Conservation (phyloP, 2,329 filamentous ascomycete species). For the Xylogone sp. region DNA sequence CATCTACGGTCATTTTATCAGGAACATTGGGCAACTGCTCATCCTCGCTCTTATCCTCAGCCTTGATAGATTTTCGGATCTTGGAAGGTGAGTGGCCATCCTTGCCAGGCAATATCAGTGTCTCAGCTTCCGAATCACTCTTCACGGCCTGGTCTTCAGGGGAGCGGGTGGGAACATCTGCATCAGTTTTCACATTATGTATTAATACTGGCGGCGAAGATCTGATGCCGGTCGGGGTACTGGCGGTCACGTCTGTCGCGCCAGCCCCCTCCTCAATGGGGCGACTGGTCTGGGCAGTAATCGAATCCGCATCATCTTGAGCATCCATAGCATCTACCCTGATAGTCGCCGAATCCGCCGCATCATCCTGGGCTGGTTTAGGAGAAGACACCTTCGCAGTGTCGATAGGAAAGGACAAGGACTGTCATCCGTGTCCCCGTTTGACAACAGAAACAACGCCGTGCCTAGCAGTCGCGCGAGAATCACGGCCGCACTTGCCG, state of each 20-base stretch:
- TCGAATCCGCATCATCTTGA: constrained; percentile 19
- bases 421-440: constrained; percentile 26
- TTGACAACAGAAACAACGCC: background rate
- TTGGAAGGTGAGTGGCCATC: constrained; percentile 62
- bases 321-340: constrained; percentile 29
- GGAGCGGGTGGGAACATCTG: constrained; percentile 12
- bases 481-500: background rate
- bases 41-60: constrained; percentile 59
- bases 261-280: constrained; percentile 16
- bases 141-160: constrained; percentile 32
- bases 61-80: constrained; percentile 52
- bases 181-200: constrained; percentile 16
- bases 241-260: constrained; percentile 12
- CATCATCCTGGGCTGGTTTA: constrained; percentile 24
- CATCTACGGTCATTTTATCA: constrained; percentile 7
- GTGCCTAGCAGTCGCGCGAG: background rate
- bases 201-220: constrained; percentile 25
- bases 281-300: constrained; percentile 14
- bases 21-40: constrained; percentile 33
- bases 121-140: constrained; percentile 68
- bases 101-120: constrained; percentile 64
- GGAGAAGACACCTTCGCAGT: constrained; percentile 29
- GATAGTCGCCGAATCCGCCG: constrained; percentile 22
- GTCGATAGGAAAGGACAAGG: constrained; percentile 25
- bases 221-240: constrained; percentile 21